Percentiles rank a stretch among this genome's conserved stretches.
These are phyloP conservation scores for Hanseniaspora uvarum DNA, from an alignment of 1,139 yeast genomes.

Conservation along the genomic window DNA sequence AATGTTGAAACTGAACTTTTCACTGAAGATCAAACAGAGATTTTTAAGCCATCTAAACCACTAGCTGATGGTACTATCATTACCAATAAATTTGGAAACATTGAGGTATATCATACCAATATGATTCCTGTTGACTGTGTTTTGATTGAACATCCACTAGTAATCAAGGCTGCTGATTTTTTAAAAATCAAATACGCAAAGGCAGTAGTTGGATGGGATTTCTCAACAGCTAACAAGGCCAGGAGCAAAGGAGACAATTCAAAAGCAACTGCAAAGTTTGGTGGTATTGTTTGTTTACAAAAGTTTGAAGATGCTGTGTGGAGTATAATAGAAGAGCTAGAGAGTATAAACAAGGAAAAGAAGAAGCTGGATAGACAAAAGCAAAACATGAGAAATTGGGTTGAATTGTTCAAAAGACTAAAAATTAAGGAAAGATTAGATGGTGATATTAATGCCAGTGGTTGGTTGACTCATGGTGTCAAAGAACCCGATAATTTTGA, in stretches of 20 bases:
- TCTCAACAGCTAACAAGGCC: conserved; percentile 25
- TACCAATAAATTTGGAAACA: conserved; percentile 69
- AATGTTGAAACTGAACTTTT: conserved; percentile 55
- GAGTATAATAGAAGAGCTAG: conserved; percentile 47
- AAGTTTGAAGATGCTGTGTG: conserved; percentile 59
- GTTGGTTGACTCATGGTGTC: background rate
- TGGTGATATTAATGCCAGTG: conserved; percentile 18
- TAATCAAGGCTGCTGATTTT: conserved; percentile 60
- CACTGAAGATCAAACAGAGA: conserved; percentile 65
- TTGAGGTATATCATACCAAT: conserved; percentile 62
- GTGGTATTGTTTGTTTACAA: conserved; percentile 65
- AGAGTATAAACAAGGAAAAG: conserved; percentile 38
- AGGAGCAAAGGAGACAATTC: conserved; percentile 20
- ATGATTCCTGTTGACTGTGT: conserved; percentile 80
- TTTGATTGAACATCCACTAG: conserved; percentile 46
- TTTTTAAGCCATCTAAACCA: conserved; percentile 53
- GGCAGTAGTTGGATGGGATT: conserved; percentile 82
- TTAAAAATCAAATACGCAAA: conserved; percentile 71
- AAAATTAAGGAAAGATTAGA: conserved; percentile 62
- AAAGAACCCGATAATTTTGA: conserved; percentile 50
- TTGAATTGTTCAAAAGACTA: conserved; percentile 55
- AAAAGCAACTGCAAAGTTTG: conserved; percentile 53
- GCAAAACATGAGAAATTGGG: conserved; percentile 65
- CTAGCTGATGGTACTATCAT: conserved; percentile 52
- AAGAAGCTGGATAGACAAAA: conserved; percentile 40